phyloP scores from a whole-genome alignment of 257 asterid species.

The Linaria vulgaris region DNA sequence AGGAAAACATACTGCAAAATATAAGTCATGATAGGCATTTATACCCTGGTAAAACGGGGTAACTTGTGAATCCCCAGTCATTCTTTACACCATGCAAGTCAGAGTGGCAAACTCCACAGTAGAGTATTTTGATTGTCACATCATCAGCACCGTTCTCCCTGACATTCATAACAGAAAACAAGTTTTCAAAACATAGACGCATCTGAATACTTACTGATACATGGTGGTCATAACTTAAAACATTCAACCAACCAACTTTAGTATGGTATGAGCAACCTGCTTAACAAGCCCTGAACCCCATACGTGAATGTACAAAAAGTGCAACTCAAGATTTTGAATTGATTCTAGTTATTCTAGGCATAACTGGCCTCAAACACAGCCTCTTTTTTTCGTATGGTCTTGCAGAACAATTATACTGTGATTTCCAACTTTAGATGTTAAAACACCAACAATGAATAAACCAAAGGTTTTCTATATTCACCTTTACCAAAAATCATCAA shows the following conservation, averaged over 20 bases:
- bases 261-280: neutral
- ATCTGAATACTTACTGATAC: neutral
- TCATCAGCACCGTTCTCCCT: constrained; percentile 44
- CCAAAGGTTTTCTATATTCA: no score
- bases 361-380: no score
- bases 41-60: constrained; percentile 46
- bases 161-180: constrained; percentile 4
- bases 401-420: no score
- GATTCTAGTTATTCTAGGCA: no score
- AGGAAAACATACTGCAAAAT: no score
- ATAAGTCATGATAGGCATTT: no score
- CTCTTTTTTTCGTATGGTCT: no score
- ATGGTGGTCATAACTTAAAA: neutral
- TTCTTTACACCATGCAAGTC: constrained; percentile 45
- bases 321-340: no score
- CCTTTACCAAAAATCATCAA: no score
- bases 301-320: no score
- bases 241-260: neutral
- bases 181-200: neutral
- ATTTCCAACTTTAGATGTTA: neutral
- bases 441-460: no score
- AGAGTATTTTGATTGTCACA: constrained; percentile 44
- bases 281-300: neutral
- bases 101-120: constrained; percentile 52
- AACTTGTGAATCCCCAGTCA: constrained; percentile 43